Evolutionary conservation across 208 protist species (phyloP).

Genomic region (Trichomonas vaginalis): DNA sequence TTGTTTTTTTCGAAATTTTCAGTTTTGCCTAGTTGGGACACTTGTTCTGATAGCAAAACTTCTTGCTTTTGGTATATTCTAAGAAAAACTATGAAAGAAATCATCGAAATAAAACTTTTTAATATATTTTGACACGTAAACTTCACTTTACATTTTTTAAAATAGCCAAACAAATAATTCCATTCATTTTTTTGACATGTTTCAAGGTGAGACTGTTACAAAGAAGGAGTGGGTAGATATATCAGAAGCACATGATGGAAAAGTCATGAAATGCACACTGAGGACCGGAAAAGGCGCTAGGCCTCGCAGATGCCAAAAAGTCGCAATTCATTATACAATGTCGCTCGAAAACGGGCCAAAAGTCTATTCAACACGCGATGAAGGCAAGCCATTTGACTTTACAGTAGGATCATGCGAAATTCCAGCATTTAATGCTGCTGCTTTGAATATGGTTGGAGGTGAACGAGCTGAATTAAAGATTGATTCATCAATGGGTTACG

Average conservation of each 20-base stretch:
- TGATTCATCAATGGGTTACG: neutral
- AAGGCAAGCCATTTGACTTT: neutral
- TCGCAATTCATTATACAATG: neutral
- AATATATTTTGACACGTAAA: no score
- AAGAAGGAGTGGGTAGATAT: neutral
- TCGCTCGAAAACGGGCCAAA: neutral
- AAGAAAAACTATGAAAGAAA: no score
- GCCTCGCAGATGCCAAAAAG: neutral
- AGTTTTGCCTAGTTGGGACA: no score
- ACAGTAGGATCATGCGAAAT: neutral
- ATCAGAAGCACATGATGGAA: neutral
- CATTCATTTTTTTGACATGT: neutral
- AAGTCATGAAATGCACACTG: neutral
- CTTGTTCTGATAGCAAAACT: no score
- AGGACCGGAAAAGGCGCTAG: neutral
- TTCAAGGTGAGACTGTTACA: neutral
- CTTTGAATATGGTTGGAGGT: neutral
- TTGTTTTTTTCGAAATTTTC: no score
- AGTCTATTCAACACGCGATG: neutral
- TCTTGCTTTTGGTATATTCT: no score
- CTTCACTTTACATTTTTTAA: no score
- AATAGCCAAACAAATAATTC: neutral
- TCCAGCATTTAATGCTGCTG: neutral
- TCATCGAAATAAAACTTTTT: no score
- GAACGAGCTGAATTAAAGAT: neutral